Evolutionary conservation across 2,329 filamentous ascomycete species (phyloP).

Genomic region (Lasiodiplodia sp.): DNA sequence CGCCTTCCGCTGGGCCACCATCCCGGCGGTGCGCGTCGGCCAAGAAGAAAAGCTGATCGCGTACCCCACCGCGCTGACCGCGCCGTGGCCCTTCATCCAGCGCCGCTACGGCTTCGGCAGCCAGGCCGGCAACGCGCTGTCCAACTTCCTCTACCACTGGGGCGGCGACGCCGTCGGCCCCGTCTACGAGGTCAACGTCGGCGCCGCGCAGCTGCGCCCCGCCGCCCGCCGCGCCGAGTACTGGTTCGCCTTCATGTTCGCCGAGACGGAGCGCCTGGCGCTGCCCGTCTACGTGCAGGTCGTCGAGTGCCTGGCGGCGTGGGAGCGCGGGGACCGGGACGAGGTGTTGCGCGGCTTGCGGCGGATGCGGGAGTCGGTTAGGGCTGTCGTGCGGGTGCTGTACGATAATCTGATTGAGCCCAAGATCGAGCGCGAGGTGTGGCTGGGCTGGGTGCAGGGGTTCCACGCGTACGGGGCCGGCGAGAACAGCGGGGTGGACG

Average conservation of each 20-base stretch:
- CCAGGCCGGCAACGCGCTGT: neutral
- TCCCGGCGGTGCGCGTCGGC: neutral
- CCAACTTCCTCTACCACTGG: slow-evolving; percentile 4
- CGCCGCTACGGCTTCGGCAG: neutral
- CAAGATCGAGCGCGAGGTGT: slow-evolving; percentile 32
- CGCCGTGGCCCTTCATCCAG: neutral
- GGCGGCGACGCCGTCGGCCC: neutral
- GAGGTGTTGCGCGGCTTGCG: neutral
- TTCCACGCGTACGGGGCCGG: slow-evolving; percentile 47
- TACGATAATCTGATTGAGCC: neutral
- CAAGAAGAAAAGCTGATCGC: neutral
- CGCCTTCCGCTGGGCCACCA: slow-evolving; percentile 5
- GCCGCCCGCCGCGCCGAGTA: neutral
- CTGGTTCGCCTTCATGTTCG: neutral
- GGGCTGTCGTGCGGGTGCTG: neutral
- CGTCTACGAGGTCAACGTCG: slow-evolving; percentile 19
- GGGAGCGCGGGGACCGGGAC: neutral
- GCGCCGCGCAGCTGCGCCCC: neutral
- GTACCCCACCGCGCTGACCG: neutral
- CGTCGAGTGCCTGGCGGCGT: neutral
- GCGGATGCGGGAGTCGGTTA: neutral
- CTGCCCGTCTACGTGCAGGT: neutral
- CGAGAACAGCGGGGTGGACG: slow-evolving; percentile 36
- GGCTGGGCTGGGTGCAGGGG: slow-evolving; percentile 46
- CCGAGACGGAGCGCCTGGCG: slow-evolving; percentile 6